phyloP scores from a whole-genome alignment of 2,329 filamentous ascomycete species.

The Claviceps pazoutovae region DNA sequence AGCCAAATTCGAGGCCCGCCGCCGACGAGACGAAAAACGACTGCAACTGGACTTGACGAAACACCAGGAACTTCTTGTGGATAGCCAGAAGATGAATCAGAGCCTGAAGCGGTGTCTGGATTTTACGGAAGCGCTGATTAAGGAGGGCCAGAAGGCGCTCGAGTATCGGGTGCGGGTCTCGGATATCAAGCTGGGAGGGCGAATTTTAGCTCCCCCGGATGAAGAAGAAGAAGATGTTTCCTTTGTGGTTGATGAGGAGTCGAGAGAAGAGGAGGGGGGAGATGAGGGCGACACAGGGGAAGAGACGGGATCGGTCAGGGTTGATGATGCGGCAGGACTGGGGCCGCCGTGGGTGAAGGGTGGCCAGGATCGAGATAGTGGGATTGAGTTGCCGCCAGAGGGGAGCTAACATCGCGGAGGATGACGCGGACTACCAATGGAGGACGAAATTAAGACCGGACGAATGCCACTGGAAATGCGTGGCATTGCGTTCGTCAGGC shows the following conservation, averaged over 20 bases:
- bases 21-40: constrained; percentile 66
- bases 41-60: constrained; percentile 75
- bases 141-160: constrained; percentile 74
- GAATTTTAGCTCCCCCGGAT: constrained; percentile 56
- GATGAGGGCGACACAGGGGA: constrained; percentile 12
- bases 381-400: constrained; percentile 33
- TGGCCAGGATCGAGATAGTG: constrained; percentile 37
- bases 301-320: constrained; percentile 11
- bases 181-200: constrained; percentile 69
- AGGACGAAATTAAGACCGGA: too few species aligned
- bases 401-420: constrained; percentile 15
- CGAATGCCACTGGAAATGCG: neutral
- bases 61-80: constrained; percentile 75
- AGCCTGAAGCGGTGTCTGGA: constrained; percentile 79
- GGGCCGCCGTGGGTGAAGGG: constrained; percentile 23
- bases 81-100: constrained; percentile 91
- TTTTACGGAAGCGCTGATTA: constrained; percentile 83
- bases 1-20: constrained; percentile 25
- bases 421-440: too few species aligned
- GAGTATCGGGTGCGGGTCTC: constrained; percentile 66
- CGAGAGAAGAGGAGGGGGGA: neutral
- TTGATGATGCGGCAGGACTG: constrained; percentile 8
- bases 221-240: constrained; percentile 33
- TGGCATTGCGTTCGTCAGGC: neutral
- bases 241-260: neutral